These are phyloP conservation scores for Fraxinus excelsior DNA, from an alignment of 257 asterid species.

Conservation along the genomic window DNA sequence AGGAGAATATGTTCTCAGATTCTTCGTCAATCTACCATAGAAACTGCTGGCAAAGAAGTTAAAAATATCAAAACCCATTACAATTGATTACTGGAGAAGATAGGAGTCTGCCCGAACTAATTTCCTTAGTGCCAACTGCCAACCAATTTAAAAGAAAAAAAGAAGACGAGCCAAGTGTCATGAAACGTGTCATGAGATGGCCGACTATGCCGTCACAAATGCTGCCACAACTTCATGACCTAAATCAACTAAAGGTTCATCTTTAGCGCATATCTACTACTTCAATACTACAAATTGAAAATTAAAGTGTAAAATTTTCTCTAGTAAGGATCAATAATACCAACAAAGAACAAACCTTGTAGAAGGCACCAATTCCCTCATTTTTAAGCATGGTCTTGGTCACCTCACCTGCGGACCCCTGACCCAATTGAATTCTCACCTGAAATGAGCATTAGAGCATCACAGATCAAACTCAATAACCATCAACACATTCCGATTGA, in stretches of 20 bases:
- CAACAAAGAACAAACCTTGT: conserved; percentile 61
- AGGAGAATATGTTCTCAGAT: not conserved
- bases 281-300: not conserved
- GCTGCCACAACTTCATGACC: not conserved
- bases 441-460: conserved; percentile 29
- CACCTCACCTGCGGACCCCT: conserved; percentile 84
- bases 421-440: conserved; percentile 98
- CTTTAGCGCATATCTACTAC: not conserved
- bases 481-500: conserved; percentile 15
- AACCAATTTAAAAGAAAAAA: not conserved
- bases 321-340: not conserved
- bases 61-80: not conserved
- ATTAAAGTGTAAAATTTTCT: not conserved
- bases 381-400: conserved; percentile 77
- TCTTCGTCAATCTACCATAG: not conserved
- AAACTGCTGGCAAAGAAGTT: not conserved
- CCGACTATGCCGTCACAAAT: not conserved
- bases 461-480: conserved; percentile 25
- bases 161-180: not conserved
- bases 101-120: not conserved
- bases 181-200: not conserved
- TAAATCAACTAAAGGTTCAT: not conserved
- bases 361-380: conserved; percentile 83
- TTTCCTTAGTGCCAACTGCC: not conserved
- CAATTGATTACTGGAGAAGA: not conserved